Base-by-base conservation (phyloP, 1,284 basidiomycete genomes). In the Fomitopsis pinicola region DNA sequence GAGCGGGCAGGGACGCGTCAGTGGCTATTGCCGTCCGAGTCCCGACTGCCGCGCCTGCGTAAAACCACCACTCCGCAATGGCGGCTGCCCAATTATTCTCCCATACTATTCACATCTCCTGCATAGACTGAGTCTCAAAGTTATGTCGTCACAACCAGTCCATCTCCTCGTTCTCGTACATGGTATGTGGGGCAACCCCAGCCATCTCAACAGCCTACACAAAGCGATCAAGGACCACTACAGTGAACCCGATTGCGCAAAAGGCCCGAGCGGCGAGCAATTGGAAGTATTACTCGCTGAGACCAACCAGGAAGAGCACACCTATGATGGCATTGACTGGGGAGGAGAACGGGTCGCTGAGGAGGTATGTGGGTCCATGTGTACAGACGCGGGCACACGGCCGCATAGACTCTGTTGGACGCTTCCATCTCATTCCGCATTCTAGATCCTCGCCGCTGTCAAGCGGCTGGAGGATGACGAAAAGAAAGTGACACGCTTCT, bases 101-200 rank as follows among this genome's bases (percentile, higher is more conserved):
- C 33, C 48, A 9, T 35, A 35, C 28, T 33, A 3, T 26, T n/a
- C 15, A 45, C 12, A 52, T 15, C 17, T 28, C 56, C 33, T 35
- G 53, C 62, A 17, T 30, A 44, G 33, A 36, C 52, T 12, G 44
- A 28, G 44, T 28, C 2, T 30, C 50, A 36, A 53, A 53, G 17
- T 54, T 22, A 54, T 54, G 52, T 26, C 52, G 33, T 36, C 36
- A 2, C 17, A 54, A 30, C 10, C 52, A 2, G 63, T 72, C 10
- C 72, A 73, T 58, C 65, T 73, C 12, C 65, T 72, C 17, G 86
- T 92, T 33, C 80, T 92, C 60, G 82, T 92, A 45, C 92, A 94
- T 68, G 92, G 92, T 42, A 91, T 94, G 85, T 94, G 92, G 92
- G 92, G 92, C 1, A 82, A 86, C 66, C 86, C 91, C 0, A 57